A percentile compares a stretch with the other conserved stretches of the same genome.
Conservation (phyloP, 176 grass and related monocot species). For the Guadua angustifolia region DNA sequence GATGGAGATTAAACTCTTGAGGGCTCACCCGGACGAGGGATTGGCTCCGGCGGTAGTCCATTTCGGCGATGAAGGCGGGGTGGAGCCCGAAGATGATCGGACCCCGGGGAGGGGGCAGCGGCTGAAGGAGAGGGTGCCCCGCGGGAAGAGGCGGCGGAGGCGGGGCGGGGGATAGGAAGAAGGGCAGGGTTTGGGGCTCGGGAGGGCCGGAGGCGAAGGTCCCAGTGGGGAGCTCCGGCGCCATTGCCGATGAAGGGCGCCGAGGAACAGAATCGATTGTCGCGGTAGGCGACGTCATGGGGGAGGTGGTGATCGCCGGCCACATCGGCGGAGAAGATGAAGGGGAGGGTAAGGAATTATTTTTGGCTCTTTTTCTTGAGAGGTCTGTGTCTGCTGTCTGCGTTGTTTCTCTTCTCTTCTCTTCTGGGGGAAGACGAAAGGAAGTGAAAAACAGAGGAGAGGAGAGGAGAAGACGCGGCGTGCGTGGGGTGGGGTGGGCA, state of each 20-base stretch:
- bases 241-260: constrained; percentile 8
- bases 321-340: background rate
- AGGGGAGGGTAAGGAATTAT: background rate
- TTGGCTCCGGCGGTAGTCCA: constrained; percentile 46
- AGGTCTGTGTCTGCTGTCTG: no score
- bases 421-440: no score
- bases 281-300: background rate
- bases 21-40: constrained; percentile 56
- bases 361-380: no score
- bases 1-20: background rate
- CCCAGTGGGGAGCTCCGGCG: background rate
- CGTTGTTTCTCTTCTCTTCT: no score
- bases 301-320: background rate
- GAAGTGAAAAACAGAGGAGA: no score
- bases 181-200: constrained; percentile 43
- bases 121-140: background rate
- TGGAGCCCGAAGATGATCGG: constrained; percentile 33
- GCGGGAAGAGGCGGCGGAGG: constrained; percentile 21
- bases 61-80: constrained; percentile 39
- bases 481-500: no score
- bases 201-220: background rate
- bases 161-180: background rate
- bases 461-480: no score
- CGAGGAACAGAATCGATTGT: background rate
- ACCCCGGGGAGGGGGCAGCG: background rate